Evolutionary conservation across 352 stramenopile species (phyloP).

Genomic region (Globisporangium nodosum): DNA sequence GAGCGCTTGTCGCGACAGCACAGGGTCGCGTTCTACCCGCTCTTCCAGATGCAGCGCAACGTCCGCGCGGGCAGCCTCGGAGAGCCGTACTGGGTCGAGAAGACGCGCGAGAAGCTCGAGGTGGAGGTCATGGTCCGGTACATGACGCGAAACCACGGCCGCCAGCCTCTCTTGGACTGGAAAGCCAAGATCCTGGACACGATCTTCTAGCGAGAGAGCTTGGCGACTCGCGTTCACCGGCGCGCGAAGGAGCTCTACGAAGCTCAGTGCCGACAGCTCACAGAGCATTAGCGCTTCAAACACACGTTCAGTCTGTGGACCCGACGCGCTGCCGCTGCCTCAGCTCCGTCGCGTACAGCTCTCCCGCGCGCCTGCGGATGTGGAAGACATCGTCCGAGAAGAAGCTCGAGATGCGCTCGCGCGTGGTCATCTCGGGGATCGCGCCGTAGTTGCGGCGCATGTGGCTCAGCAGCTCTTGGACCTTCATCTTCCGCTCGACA

Average conservation of each 20-base stretch:
- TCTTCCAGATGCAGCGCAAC: constrained; percentile 45
- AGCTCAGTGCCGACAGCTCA: constrained; percentile 9
- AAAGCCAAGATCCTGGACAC: constrained; percentile 26
- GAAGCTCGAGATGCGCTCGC: constrained; percentile 35
- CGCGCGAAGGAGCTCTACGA: constrained; percentile 36
- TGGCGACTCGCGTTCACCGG: constrained; percentile 19
- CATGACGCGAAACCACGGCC: constrained; percentile 32
- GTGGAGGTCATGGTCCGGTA: constrained; percentile 30
- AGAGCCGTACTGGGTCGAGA: constrained; percentile 45
- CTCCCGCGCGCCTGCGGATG: constrained; percentile 41
- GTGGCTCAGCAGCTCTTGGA: constrained; percentile 45
- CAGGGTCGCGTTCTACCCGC: constrained; percentile 42
- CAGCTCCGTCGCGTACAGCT: constrained; percentile 42
- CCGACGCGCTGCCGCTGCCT: constrained; percentile 24
- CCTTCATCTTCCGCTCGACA: constrained; percentile 44
- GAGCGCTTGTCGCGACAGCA: constrained; percentile 40
- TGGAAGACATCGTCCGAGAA: constrained; percentile 38
- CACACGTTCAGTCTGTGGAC: constrained; percentile 1
- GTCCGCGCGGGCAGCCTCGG: constrained; percentile 28
- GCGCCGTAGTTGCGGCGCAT: constrained; percentile 51
- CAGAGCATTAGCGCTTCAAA: not conserved
- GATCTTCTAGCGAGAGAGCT: constrained; percentile 26
- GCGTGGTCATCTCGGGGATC: constrained; percentile 33
- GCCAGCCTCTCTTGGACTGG: constrained; percentile 25
- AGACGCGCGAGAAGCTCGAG: constrained; percentile 35